Base-by-base conservation (phyloP, 768 basidiomycete genomes). In the Cystoderma amianthinum region DNA sequence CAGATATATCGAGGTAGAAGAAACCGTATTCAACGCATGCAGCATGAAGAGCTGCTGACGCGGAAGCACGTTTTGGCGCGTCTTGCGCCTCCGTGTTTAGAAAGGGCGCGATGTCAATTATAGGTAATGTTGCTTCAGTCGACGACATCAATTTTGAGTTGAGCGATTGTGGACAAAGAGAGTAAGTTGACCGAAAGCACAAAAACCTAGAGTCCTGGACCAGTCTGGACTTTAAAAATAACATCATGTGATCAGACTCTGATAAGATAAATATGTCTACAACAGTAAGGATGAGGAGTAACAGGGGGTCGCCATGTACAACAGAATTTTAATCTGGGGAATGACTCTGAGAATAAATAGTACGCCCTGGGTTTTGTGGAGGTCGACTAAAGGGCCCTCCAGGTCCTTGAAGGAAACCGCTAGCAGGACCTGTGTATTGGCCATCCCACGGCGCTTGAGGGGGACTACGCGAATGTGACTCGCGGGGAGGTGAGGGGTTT, bases 11-110 rank as follows among this genome's bases (percentile, higher is more conserved):
- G 35, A 93, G 68, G 60, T 94, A 95, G 65, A 95, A 93, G 71
- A 95, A 95, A 0, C 92, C 92, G 42, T 78, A 88, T 41, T 85
- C 66, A 16, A 85, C 53, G 51, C 88, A 89, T 5, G 89, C 88
- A 0, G 62, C 55, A 51, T 91, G 90, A 13, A 94, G 61, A 0
- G 78, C 76, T 9, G 70, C 68, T 18, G 76, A 69, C 1, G 70
- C 65, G 3, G 69, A 63, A 11, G 63, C 58, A 33, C 75, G 69
- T 17, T 69, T 67, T 21, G 64, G 61, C 3, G 48, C 37, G 25
- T 60, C 55, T 23, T 52, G 43, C 5, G 60, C 56, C 38, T 62
- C 60, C 10, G 56, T 45, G 32, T 61, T 56, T 30, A 85, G 61
- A 52, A 80, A 86, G 0, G 89, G 82, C 2, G 75, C 62, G 36